Percentiles rank a stretch among this genome's conserved stretches.
Evolutionary conservation across 108 stramenopile species (phyloP).

Genomic region (Conticribra guillardii): DNA sequence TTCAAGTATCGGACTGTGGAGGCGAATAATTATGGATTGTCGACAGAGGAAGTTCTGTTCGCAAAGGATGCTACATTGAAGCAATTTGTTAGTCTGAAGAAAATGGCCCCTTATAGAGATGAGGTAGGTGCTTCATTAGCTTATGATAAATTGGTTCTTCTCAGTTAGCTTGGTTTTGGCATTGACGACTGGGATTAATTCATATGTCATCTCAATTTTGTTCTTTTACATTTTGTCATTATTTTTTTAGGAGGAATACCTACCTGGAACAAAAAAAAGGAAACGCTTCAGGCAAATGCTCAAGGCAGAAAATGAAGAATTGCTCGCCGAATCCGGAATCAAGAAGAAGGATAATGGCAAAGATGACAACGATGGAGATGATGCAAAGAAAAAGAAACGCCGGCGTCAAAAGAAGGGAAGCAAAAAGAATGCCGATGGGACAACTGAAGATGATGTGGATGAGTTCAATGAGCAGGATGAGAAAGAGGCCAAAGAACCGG

Average conservation of each 20-base stretch:
- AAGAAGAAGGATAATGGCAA: constrained; percentile 7
- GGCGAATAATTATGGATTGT: constrained; percentile 90
- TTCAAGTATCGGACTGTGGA: constrained; percentile 98
- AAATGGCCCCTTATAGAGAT: constrained; percentile 95
- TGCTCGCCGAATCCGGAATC: constrained; percentile 36
- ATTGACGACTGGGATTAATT: neutral
- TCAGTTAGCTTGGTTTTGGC: neutral
- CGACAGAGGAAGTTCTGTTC: constrained; percentile 92
- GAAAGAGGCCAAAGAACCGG: constrained; percentile 10
- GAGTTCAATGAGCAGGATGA: neutral
- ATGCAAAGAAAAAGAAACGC: constrained; percentile 61
- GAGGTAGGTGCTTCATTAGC: constrained; percentile 36
- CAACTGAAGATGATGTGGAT: neutral
- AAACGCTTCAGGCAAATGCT: constrained; percentile 79
- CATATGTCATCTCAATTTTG: neutral
- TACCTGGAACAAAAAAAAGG: constrained; percentile 74
- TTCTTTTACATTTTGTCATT: neutral
- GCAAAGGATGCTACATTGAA: constrained; percentile 93
- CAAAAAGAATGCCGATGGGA: constrained; percentile 17
- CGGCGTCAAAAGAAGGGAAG: constrained; percentile 52
- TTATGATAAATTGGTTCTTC: constrained; percentile 3
- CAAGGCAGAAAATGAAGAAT: constrained; percentile 56
- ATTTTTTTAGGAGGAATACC: constrained; percentile 51
- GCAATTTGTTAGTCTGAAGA: constrained; percentile 95
- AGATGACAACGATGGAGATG: constrained; percentile 21